Conservation (phyloP, 257 asterid genomes). For the Lavandula angustifolia region DNA sequence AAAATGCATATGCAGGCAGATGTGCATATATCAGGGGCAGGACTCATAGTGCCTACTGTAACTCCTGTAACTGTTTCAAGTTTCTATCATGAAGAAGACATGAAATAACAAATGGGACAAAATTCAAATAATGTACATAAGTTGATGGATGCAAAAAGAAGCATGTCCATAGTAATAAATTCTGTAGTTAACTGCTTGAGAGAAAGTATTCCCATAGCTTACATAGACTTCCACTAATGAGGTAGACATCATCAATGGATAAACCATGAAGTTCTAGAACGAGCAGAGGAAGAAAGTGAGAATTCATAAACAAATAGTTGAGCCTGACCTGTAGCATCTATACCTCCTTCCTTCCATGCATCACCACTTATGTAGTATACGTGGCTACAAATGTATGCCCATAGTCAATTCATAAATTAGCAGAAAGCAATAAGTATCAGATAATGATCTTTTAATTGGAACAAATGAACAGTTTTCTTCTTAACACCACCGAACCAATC, state of each 20-base stretch:
- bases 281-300: constrained; percentile 12
- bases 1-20: background rate
- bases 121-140: background rate
- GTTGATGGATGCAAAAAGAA: constrained; percentile 9
- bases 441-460: constrained; percentile 5
- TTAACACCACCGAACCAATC: constrained; percentile 17
- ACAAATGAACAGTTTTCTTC: background rate
- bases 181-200: constrained; percentile 5
- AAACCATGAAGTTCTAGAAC: background rate
- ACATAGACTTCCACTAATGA: background rate
- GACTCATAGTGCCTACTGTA: background rate
- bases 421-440: background rate
- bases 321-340: constrained; percentile 93
- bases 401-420: constrained; percentile 26
- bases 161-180: constrained; percentile 13
- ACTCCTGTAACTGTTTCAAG: background rate
- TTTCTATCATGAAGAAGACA: too few species aligned
- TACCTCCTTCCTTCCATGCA: constrained; percentile 99
- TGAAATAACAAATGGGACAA: too few species aligned
- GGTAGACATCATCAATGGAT: constrained; percentile 21
- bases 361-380: constrained; percentile 99
- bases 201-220: background rate
- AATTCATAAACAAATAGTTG: constrained; percentile 16
- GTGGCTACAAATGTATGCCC: constrained; percentile 64
- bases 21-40: background rate